Percentiles rank a stretch among this genome's conserved stretches.
Conservation (phyloP, 2,329 filamentous ascomycete species). For the Beauveria brongniartii region DNA sequence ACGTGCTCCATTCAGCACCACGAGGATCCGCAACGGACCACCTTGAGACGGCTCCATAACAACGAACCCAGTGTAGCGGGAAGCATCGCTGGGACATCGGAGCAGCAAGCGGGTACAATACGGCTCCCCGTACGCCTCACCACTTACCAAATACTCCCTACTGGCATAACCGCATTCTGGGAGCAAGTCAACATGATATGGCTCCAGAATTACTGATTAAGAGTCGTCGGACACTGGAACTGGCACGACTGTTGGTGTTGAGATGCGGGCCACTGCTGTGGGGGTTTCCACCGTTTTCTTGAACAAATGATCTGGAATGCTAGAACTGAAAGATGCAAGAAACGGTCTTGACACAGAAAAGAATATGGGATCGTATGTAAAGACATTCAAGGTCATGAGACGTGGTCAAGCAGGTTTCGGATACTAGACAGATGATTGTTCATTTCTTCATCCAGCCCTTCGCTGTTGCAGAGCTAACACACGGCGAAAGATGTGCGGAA, state of each 20-base stretch:
- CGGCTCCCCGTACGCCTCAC: conserved; percentile 11
- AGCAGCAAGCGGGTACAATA: conserved; percentile 15
- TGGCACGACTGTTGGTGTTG: neutral
- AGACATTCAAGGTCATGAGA: neutral
- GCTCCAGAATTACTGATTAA: conserved; percentile 12
- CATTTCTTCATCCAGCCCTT: no score
- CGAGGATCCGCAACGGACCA: conserved; percentile 13
- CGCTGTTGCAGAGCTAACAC: no score
- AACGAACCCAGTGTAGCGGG: conserved; percentile 13
- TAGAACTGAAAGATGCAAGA: neutral
- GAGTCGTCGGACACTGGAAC: conserved; percentile 12
- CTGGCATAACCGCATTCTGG: conserved; percentile 15
- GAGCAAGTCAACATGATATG: conserved; percentile 15
- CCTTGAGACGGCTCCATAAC: conserved; percentile 14
- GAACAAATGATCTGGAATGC: neutral
- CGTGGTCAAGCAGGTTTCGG: no score
- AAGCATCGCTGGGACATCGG: conserved; percentile 10
- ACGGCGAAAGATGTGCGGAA: no score
- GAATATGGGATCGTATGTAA: neutral
- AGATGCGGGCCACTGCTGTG: neutral
- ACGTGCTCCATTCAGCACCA: conserved; percentile 14
- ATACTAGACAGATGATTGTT: neutral
- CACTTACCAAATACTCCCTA: conserved; percentile 14
- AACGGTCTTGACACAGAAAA: neutral
- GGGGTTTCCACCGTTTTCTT: neutral